Evolutionary conservation across 2,329 filamentous ascomycete species (phyloP), one percentile per base, ranked within the genome.

Genomic region (Pestalotiopsis sp.): DNA sequence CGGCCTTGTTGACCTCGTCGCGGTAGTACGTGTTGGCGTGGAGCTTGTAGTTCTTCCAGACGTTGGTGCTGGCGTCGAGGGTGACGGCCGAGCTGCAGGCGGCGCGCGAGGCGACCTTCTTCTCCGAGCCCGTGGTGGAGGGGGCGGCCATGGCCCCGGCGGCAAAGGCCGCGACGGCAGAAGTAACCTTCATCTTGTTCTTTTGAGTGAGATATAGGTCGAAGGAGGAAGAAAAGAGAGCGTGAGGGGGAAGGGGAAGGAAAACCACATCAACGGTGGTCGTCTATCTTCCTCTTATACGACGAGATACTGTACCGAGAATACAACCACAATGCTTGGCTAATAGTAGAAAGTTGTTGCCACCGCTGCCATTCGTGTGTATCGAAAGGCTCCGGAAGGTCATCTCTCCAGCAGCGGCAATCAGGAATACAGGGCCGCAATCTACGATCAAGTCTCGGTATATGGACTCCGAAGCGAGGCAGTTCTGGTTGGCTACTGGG

Each of bases 21-120:
- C 76, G 76, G 74, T 74, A 78, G 73, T 77, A 78, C 62, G 68
- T 75, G 73, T 78, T 78, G 57, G 77, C 68, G 73, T 77, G 75
- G n/a, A 78, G 74, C 70, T 69, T 78, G 74, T 78, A 77, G 14
- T 73, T 71, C 66, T 71, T 27, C 68, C 71, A 79, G 67, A 77
- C 75, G 70, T 79, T 79, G 74, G 74, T 76, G 70, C 66, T 73
- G 57, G 77, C 71, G 68, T 78, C 76, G 59, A 78, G 75, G 20
- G 69, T 74, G 71, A 78, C 77, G 23, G 77, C 74, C 13, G 73
- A 71, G 2, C 68, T 49, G 65, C 76, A 78, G 65, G 75, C 72
- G 36, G 68, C 68, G 5, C 27, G 63, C 12, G 13, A 14, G 11
- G 49, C 45, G 12, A 66, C 63, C 23, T 66, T 66, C 63, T 58